Evolutionary conservation across 225 moss, liverwort and hornwort genomes (phyloP).

Genomic region (Sphagnum contortum): DNA sequence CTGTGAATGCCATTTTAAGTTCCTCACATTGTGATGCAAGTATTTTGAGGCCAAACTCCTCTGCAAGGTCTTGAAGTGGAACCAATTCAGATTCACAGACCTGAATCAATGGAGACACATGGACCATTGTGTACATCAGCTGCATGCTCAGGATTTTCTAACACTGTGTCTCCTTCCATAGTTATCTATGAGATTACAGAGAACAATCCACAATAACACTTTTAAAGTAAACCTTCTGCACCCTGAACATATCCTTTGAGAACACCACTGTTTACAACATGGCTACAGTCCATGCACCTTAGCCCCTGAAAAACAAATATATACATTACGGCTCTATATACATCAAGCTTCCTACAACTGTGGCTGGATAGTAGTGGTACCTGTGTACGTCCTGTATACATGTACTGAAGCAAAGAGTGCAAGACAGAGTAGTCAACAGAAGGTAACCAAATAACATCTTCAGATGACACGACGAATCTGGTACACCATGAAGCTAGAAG

Average conservation of each 20-base stretch:
- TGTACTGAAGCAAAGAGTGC: constrained; percentile 59
- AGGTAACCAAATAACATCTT: constrained; percentile 43
- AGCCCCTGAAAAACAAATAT: too few species aligned
- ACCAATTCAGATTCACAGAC: constrained; percentile 37
- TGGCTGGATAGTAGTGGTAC: constrained; percentile 10
- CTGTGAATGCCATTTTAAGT: constrained; percentile 15
- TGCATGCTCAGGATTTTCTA: too few species aligned
- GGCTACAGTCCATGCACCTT: too few species aligned
- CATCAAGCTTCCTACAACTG: too few species aligned
- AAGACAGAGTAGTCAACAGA: constrained; percentile 46
- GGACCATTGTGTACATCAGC: too few species aligned
- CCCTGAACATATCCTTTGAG: too few species aligned
- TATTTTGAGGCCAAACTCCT: constrained; percentile 53
- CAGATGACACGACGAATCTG: constrained; percentile 21
- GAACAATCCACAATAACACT: too few species aligned
- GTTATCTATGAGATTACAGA: too few species aligned
- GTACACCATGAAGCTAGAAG: constrained; percentile 62
- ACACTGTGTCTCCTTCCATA: too few species aligned
- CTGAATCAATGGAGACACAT: constrained; percentile 11
- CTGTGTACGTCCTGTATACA: constrained; percentile 76
- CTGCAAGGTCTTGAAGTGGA: constrained; percentile 43
- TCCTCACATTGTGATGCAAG: constrained; percentile 57
- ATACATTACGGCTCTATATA: too few species aligned
- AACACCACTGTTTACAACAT: too few species aligned
- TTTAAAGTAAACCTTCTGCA: too few species aligned